A percentile compares a stretch with the other conserved stretches of the same genome.
Conservation (phyloP, 2,329 filamentous ascomycete genomes). For the Trichoderma afroharzianum region DNA sequence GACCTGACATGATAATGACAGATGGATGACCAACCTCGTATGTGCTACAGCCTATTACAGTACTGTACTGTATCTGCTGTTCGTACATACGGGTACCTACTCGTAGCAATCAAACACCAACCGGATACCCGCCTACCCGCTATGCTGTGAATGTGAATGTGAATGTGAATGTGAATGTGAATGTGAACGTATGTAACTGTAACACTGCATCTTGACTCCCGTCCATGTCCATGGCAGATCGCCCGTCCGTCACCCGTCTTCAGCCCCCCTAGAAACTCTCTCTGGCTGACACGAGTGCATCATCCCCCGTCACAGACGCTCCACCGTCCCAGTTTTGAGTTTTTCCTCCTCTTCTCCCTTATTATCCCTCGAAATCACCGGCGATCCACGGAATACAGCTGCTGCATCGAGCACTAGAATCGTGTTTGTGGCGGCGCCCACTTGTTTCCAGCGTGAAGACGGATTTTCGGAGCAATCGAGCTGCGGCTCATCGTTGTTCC, state of each 20-base stretch:
- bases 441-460: neutral
- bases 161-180: neutral
- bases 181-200: neutral
- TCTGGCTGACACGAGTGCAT: slow-evolving; percentile 1
- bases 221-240: neutral
- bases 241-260: neutral
- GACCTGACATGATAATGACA: neutral
- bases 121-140: neutral
- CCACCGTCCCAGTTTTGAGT: slow-evolving; percentile 4
- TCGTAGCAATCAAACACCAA: neutral
- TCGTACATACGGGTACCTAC: neutral
- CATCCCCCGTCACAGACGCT: neutral
- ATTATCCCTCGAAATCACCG: neutral
- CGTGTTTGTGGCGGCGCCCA: neutral
- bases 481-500: neutral
- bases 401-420: neutral
- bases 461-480: neutral
- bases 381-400: slow-evolving; percentile 8
- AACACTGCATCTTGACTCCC: neutral
- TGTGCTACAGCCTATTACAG: no score
- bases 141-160: neutral
- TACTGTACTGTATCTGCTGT: neutral
- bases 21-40: neutral
- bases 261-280: neutral
- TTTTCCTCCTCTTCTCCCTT: neutral